Evolutionary conservation across 345 rosid genomes (phyloP).

Genomic region (Linum usitatissimum): DNA sequence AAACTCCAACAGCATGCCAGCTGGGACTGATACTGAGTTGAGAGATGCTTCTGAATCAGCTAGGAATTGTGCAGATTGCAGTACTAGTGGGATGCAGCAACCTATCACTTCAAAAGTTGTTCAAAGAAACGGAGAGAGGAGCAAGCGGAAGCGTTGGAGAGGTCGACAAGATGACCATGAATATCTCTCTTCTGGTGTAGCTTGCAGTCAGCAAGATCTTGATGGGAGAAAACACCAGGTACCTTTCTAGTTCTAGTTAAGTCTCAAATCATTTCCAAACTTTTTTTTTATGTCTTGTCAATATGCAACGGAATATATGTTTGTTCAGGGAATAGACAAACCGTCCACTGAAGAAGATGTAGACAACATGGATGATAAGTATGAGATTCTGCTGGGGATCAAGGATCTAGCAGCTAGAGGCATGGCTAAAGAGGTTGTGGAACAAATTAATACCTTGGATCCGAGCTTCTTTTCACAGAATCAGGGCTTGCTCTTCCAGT

Average conservation of each 20-base stretch:
- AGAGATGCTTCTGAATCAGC: conserved; percentile 43
- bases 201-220: conserved; percentile 34
- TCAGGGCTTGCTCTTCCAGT: conserved; percentile 60
- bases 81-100: conserved; percentile 67
- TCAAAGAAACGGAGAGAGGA: conserved; percentile 50
- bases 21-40: conserved; percentile 41
- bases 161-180: conserved; percentile 59
- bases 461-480: conserved; percentile 58
- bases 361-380: conserved; percentile 36
- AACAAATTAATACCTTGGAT: conserved; percentile 66
- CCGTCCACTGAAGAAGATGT: conserved; percentile 10
- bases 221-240: conserved; percentile 33
- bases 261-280: no score
- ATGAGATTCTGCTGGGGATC: conserved; percentile 60
- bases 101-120: conserved; percentile 32
- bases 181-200: conserved; percentile 24
- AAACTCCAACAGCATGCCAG: conserved; percentile 29
- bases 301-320: neutral
- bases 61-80: conserved; percentile 52
- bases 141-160: conserved; percentile 89
- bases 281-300: no score
- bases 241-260: no score
- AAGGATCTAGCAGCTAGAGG: conserved; percentile 77
- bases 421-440: conserved; percentile 74
- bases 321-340: conserved; percentile 29